phyloP scores from a whole-genome alignment of 2,329 filamentous ascomycete species.

The Pseudocercospora cruenta region DNA sequence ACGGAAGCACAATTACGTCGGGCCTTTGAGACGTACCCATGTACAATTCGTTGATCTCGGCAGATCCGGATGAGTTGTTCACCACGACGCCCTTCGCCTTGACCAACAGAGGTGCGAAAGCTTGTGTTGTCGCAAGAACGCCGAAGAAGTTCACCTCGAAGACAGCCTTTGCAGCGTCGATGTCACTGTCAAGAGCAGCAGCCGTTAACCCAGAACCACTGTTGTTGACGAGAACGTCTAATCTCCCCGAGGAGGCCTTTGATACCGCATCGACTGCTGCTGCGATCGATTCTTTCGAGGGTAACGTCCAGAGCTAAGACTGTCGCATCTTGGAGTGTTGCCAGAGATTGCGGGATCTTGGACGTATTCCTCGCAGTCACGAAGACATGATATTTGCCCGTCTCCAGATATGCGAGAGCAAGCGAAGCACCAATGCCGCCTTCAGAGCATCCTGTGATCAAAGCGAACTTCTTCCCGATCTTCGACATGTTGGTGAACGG shows the following conservation, averaged over 20 bases:
- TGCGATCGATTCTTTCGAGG: conserved; percentile 50
- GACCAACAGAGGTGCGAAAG: conserved; percentile 59
- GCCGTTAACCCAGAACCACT: background rate
- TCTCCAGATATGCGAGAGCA: conserved; percentile 58
- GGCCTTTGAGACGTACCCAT: conserved; percentile 43
- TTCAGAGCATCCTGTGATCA: conserved; percentile 49
- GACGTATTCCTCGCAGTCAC: conserved; percentile 59
- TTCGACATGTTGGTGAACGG: too few species aligned
- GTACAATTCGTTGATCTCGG: conserved; percentile 41
- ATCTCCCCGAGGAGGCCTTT: conserved; percentile 33
- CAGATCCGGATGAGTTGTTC: conserved; percentile 47
- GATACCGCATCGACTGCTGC: conserved; percentile 17
- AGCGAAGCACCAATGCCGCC: conserved; percentile 64
- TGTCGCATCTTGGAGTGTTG: conserved; percentile 57
- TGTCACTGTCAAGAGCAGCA: background rate
- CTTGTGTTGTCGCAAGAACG: conserved; percentile 61
- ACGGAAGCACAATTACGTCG: background rate
- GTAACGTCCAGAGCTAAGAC: conserved; percentile 57
- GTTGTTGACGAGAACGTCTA: conserved; percentile 64
- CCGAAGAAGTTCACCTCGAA: conserved; percentile 62
- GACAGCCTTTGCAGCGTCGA: background rate
- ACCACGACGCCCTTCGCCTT: conserved; percentile 50
- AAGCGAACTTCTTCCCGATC: conserved; percentile 1
- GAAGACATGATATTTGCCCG: conserved; percentile 57
- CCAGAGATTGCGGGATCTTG: conserved; percentile 53